Evolutionary conservation across 2,329 filamentous ascomycete species (phyloP), one percentile per base, ranked within the genome.

Genomic region (Chaetomium sp.): DNA sequence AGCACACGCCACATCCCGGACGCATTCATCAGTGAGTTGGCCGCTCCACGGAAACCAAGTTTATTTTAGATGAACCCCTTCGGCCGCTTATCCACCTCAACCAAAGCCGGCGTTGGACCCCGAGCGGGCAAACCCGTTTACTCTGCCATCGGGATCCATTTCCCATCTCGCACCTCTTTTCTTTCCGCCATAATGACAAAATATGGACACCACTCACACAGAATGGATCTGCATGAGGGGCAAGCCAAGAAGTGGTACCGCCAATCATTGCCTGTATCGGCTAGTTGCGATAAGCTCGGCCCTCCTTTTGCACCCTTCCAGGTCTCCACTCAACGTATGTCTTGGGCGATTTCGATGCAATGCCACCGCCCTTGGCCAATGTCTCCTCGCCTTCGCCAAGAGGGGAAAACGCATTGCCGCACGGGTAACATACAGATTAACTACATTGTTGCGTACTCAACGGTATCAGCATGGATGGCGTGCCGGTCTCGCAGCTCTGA

Each of bases 301-400:
- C 67, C 62, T 63, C 35, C 59, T 62, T 64, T 53, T 57, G 55
- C 35, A 51, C 57, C 51, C 27, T 50, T 49, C 49, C 29, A 50
- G 13, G 16, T 47, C 50, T 25, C 45, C 65, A 60, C 62, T 45
- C 8, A 55, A 54, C 38, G 19, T 10, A 10, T 19, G 19, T 38
- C 67, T 68, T 67, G 66, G 66, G 65, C 70, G 63, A 68, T 71
- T 66, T 65, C 62, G 54, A 62, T 67, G 66, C 65, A 49, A 64
- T 62, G 59, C 65, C 60, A 62, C 63, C 45, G 4, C 33, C 50
- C 29, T 50, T 25, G 59, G 50, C 59, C 57, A 60, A 60, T 60
- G 57, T 31, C 57, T 25, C 45, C 16, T 31, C 21, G 45, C n/a
- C n/a, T n/a, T n/a, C n/a, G n/a, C n/a, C n/a, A n/a, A n/a, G n/a